Conservation (phyloP, 108 stramenopile genomes). For the Skeletonema potamos region DNA sequence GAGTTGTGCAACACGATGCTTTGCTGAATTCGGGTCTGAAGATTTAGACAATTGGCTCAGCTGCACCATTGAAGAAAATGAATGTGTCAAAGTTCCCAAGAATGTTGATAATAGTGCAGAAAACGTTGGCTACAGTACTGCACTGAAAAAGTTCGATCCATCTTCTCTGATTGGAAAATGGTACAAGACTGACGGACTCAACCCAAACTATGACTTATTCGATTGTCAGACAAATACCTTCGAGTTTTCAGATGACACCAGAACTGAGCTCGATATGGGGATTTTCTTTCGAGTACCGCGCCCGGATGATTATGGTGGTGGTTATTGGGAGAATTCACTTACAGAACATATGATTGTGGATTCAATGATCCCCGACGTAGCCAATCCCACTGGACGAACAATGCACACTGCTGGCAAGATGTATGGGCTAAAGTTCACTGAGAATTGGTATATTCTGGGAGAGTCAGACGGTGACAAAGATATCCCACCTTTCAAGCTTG, state of each 20-base stretch:
- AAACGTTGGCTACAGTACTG: constrained; percentile 54
- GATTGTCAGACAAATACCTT: constrained; percentile 94
- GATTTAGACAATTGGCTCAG: constrained; percentile 80
- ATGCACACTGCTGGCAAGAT: constrained; percentile 93
- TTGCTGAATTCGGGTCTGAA: constrained; percentile 76
- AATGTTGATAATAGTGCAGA: constrained; percentile 80
- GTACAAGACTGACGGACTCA: constrained; percentile 93
- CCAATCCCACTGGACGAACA: constrained; percentile 55
- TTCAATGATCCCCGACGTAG: constrained; percentile 27
- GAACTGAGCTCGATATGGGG: constrained; percentile 73
- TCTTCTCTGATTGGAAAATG: constrained; percentile 79
- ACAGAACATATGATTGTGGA: constrained; percentile 89
- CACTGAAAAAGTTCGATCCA: constrained; percentile 77
- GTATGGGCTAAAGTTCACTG: constrained; percentile 90
- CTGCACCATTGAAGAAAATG: constrained; percentile 88
- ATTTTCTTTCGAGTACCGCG: constrained; percentile 86
- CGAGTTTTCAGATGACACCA: constrained; percentile 41
- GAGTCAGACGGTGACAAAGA: constrained; percentile 71
- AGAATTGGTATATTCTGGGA: constrained; percentile 93
- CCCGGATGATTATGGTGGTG: constrained; percentile 73
- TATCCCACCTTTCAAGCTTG: constrained; percentile 82
- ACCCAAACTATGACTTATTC: constrained; percentile 94
- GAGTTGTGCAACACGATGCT: constrained; percentile 83
- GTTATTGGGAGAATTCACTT: constrained; percentile 89
- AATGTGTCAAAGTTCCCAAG: constrained; percentile 84